Evolutionary conservation across 164 flowering plant species (phyloP), one percentile per base, ranked within the genome.

Genomic region (Platanus orientalis): DNA sequence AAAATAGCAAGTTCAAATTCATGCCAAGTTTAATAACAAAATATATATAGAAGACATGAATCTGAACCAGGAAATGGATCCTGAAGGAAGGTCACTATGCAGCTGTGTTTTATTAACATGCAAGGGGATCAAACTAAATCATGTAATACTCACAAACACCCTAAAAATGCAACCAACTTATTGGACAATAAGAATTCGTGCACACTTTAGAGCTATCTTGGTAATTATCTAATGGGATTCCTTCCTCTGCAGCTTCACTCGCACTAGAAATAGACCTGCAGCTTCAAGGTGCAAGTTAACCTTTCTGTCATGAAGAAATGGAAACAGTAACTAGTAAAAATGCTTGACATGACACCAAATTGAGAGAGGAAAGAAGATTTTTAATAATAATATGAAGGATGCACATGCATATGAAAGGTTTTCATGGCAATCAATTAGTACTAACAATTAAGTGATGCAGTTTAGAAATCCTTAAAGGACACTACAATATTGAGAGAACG

Each of bases 211-310:
- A 78, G 66, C 68, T 54, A 50, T 78, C 78, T 65, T 64, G 60
- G 40, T 75, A 75, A 3, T 71, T 61, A 52, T 71, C 81, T 72
- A 86, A 65, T 20, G 87, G 92, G 44, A 86, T 78, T 67, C 92
- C 89, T n/a, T 80, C 84, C 71, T 79, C 77, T 42, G 86, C 87
- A 63, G 92, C 92, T 68, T 84, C 87, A 75, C 81, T 82, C 40
- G 87, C 92, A 77, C 83, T 77, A 29, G 71, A 62, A 36, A 75
- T 61, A 61, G 87, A 82, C 79, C 92, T 86, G 81, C 52, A 63
- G 48, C 63, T n/a, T 25, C 13, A 4, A 10, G 27, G 36, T 58
- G 48, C 54, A 54, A 29, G 59, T 67, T 29, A 52, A 36, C 39
- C 7, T n/a, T 21, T 39, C 24, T 54, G n/a, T 44, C 20, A 44